Evolutionary conservation across 257 asterid genomes (phyloP), one percentile per base, ranked within the genome.

Genomic region (Jacaranda copaia): DNA sequence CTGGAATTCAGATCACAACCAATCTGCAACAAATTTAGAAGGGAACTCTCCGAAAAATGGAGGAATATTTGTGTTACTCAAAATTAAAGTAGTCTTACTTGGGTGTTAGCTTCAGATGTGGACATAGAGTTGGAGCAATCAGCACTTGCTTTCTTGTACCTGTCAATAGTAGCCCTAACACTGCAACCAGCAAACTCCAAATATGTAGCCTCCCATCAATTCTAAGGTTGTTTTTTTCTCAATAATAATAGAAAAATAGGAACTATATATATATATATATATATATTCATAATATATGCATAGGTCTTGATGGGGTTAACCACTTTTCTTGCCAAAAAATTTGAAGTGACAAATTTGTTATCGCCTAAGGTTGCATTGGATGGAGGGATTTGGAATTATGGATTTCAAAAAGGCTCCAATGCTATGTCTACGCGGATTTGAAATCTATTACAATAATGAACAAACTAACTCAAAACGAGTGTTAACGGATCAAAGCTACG

Each of bases 121-220:
- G 96, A 85, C 35, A 91, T 92, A 46, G 91, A 20, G 70, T 68
- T 85, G 20, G 96, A 46, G 73, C 94, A 87, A 85, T 89, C 94
- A 68, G 90, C 75, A 78, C 83, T 76, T 39, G 93, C 89, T 86
- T 91, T 93, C 93, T 91, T 93, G 87, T 91, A 93, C 88, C 93
- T 87, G 13, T 93, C 98, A 82, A 93, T 93, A 20, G 97, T 93
- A 36, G 84, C 96, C 90, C 90, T 83, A 68, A 93, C 98, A 84
- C 98, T 93, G 89, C 83, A 90, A 59, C 48, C 65, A 46, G 36
- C 61, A 18, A 55, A 48, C 13, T 45, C 52, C 15, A 40, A 56
- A 45, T 19, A 52, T 52, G 15, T 52, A 14, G 15, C 18, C 19
- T 55, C 18, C 32, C n/a, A 55, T 48, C 35, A 55, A 53, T 10